Percentiles rank a stretch among this genome's conserved stretches.
Evolutionary conservation across 192 early-diverging fungal genomes (phyloP).

Genomic region (Entrophospora sp.): DNA sequence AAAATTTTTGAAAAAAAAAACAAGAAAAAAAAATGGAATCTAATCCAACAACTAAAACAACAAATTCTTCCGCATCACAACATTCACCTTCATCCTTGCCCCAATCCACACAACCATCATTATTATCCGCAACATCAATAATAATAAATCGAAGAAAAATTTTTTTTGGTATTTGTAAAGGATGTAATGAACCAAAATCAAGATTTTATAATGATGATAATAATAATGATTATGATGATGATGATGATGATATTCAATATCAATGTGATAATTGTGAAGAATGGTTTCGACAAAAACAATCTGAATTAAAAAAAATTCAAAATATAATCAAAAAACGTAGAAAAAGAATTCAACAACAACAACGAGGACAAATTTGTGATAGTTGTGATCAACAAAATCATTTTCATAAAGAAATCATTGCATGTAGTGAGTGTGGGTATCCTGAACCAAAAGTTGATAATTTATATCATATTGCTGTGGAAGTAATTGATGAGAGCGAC

Average conservation of each 20-base stretch:
- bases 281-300: neutral
- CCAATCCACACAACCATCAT: too few species aligned
- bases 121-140: too few species aligned
- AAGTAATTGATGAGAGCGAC: neutral
- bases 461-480: neutral
- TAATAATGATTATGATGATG: too few species aligned
- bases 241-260: too few species aligned
- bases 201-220: neutral
- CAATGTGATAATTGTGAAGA: neutral
- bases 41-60: too few species aligned
- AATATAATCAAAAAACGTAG: neutral
- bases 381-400: constrained; percentile 9
- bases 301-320: neutral
- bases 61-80: too few species aligned
- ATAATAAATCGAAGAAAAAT: too few species aligned
- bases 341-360: neutral
- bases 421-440: constrained; percentile 1
- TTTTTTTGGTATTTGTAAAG: constrained; percentile 3
- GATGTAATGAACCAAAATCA: constrained; percentile 3
- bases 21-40: too few species aligned
- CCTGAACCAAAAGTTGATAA: neutral
- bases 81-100: too few species aligned
- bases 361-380: neutral
- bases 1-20: too few species aligned
- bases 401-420: neutral